A percentile compares a stretch with the other conserved stretches of the same genome.
Conservation (phyloP, 306 rosid genomes). For the Prunus kanzakura region DNA sequence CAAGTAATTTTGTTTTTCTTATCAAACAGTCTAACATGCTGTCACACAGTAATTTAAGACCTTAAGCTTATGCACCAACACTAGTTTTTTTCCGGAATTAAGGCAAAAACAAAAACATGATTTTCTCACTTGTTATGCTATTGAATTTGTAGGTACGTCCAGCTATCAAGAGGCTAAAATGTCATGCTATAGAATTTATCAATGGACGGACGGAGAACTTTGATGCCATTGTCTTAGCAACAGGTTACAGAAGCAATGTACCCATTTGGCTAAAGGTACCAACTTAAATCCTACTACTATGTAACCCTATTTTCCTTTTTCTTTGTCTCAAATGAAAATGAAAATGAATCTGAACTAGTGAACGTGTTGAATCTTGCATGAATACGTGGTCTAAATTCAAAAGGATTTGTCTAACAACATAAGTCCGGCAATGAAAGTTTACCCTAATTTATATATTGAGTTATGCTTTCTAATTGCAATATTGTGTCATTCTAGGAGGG, state of each 20-base stretch:
- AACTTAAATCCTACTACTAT: background rate
- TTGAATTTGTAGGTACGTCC: conserved; percentile 62
- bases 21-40: background rate
- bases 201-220: conserved; percentile 65
- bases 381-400: background rate
- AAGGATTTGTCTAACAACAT: background rate
- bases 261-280: conserved; percentile 94
- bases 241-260: conserved; percentile 98
- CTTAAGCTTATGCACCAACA: background rate
- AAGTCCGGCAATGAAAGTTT: background rate
- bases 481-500: conserved; percentile 48
- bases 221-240: conserved; percentile 87
- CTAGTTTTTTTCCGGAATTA: too few relatives aligned
- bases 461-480: background rate
- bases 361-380: background rate
- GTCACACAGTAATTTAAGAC: background rate
- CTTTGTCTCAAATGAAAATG: too few relatives aligned
- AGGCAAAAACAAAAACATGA: too few relatives aligned
- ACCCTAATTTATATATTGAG: background rate
- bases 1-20: background rate
- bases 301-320: too few relatives aligned
- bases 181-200: conserved; percentile 60
- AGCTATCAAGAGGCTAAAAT: conserved; percentile 71
- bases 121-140: background rate
- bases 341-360: background rate